phyloP scores from a whole-genome alignment of 495 filamentous ascomycete species.

The Ramalina peruviana region DNA sequence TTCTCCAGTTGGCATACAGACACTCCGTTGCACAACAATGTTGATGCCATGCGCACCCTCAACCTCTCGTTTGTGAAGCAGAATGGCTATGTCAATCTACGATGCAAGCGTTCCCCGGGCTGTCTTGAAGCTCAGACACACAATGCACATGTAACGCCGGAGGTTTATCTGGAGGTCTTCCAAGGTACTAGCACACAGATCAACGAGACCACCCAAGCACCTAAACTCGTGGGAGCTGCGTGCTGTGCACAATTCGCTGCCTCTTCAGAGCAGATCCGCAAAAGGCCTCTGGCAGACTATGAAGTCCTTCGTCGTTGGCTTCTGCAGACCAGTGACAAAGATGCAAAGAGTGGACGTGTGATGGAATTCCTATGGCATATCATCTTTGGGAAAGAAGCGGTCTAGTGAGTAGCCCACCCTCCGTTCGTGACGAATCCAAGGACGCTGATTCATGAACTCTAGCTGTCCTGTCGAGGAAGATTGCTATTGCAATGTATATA shows the following conservation, averaged over 20 bases:
- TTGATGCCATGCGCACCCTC: conserved; percentile 23
- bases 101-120: conserved; percentile 32
- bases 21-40: conserved; percentile 20
- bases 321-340: conserved; percentile 40
- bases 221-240: conserved; percentile 26
- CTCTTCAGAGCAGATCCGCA: conserved; percentile 33
- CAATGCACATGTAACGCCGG: conserved; percentile 12
- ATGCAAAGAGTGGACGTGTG: conserved; percentile 45
- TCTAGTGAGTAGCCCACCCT: conserved; percentile 26
- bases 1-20: conserved; percentile 31
- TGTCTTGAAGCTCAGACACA: conserved; percentile 31
- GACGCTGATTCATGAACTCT: conserved; percentile 18
- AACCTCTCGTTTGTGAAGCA: conserved; percentile 28
- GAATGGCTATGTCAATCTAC: conserved; percentile 35
- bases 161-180: conserved; percentile 33
- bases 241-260: conserved; percentile 67
- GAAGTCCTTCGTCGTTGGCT: conserved; percentile 44
- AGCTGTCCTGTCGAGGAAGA: conserved; percentile 34
- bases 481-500: conserved; percentile 38
- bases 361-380: conserved; percentile 68
- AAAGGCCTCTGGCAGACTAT: conserved; percentile 39
- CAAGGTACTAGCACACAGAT: conserved; percentile 29
- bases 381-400: conserved; percentile 35
- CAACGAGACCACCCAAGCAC: conserved; percentile 26
- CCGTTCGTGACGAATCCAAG: neutral